These are phyloP conservation scores for Pulveroboletus sp. DNA, from an alignment of 768 basidiomycete genomes.

Conservation along the genomic window DNA sequence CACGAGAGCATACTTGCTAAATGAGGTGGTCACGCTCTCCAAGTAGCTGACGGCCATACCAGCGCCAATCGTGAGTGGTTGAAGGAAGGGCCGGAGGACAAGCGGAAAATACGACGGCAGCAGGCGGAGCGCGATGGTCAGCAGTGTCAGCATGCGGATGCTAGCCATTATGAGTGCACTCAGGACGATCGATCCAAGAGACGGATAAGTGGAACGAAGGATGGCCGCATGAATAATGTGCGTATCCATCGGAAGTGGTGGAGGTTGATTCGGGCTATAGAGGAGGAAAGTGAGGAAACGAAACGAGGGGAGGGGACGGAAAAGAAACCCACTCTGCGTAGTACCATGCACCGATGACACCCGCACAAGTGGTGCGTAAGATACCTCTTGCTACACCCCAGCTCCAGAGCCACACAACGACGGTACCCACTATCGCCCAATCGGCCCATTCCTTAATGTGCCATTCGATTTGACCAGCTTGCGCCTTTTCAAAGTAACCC, in stretches of 20 bases:
- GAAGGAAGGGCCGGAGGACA: constrained; percentile 39
- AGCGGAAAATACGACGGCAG: constrained; percentile 51
- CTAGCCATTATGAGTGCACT: constrained; percentile 72
- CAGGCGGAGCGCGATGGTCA: constrained; percentile 48
- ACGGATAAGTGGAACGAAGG: constrained; percentile 74
- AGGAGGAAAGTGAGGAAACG: constrained; percentile 6
- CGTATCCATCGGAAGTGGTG: constrained; percentile 51
- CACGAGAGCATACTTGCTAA: constrained; percentile 63
- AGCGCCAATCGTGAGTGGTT: constrained; percentile 35
- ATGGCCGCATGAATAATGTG: constrained; percentile 76
- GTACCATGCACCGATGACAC: constrained; percentile 91
- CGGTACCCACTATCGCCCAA: constrained; percentile 59
- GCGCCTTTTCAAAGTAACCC: constrained; percentile 49
- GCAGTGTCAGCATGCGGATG: constrained; percentile 54
- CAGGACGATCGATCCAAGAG: constrained; percentile 74
- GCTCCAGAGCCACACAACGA: constrained; percentile 64
- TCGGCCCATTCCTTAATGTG: constrained; percentile 65
- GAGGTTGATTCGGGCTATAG: constrained; percentile 26
- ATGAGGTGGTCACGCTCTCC: constrained; percentile 44
- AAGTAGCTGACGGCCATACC: constrained; percentile 41
- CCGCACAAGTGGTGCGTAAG: constrained; percentile 69
- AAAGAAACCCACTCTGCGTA: constrained; percentile 53
- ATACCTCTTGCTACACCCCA: constrained; percentile 78
- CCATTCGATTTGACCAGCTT: constrained; percentile 42
- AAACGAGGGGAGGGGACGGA: not conserved